Percentiles rank a stretch among this genome's conserved stretches.
Evolutionary conservation across 495 filamentous ascomycete genomes (phyloP).

Genomic region (Penicillium taxi): DNA sequence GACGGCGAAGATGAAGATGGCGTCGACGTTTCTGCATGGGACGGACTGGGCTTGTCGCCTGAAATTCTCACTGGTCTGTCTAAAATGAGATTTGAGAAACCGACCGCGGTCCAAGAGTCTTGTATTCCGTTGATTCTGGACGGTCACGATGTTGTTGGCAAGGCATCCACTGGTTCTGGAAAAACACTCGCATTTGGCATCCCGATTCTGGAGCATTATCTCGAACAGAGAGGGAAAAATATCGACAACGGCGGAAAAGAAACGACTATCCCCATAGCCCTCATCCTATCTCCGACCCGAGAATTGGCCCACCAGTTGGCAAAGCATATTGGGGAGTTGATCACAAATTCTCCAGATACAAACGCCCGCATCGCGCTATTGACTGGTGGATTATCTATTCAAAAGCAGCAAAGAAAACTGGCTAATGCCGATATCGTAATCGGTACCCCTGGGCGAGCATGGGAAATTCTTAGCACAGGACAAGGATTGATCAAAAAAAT

Average conservation of each 20-base stretch:
- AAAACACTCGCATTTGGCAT: slow-evolving; percentile 92
- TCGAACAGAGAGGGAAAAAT: slow-evolving; percentile 24
- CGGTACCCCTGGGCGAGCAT: slow-evolving; percentile 85
- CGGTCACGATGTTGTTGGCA: slow-evolving; percentile 85
- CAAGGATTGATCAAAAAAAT: slow-evolving; percentile 56
- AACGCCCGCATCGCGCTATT: slow-evolving; percentile 67
- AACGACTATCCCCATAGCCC: slow-evolving; percentile 52
- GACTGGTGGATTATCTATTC: slow-evolving; percentile 83
- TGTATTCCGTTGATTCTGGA: slow-evolving; percentile 76
- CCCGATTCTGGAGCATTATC: slow-evolving; percentile 44
- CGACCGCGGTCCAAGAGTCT: slow-evolving; percentile 68
- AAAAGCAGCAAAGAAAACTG: slow-evolving; percentile 83
- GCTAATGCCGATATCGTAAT: slow-evolving; percentile 73
- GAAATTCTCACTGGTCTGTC: slow-evolving; percentile 64
- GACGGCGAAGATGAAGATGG: slow-evolving; percentile 39
- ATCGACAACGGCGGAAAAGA: slow-evolving; percentile 17
- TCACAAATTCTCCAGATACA: slow-evolving; percentile 45
- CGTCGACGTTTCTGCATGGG: slow-evolving; percentile 64
- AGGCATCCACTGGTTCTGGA: slow-evolving; percentile 93
- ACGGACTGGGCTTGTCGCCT: slow-evolving; percentile 58
- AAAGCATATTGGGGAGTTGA: slow-evolving; percentile 70
- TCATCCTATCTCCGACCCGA: slow-evolving; percentile 87
- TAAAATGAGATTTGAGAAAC: slow-evolving; percentile 66
- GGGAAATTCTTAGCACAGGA: slow-evolving; percentile 78
- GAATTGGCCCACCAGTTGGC: slow-evolving; percentile 88